Base-by-base conservation (phyloP, 768 basidiomycete genomes). In the Calocybe cyanea region DNA sequence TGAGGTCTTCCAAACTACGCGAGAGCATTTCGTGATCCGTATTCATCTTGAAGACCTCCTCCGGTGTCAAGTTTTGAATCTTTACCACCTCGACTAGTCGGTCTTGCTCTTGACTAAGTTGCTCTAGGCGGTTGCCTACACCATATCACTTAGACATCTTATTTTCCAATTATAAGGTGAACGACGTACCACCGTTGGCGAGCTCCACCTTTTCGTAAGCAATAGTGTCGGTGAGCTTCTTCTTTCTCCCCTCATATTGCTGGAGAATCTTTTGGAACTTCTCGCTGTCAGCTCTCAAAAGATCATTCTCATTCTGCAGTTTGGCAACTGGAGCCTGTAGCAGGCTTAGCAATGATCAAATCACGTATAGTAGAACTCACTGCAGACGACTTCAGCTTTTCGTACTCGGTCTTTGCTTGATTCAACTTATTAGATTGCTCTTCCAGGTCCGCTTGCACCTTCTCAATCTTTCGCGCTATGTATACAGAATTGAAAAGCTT, bases 21-120 rank as follows among this genome's bases (percentile, higher is more conserved):
- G 78, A 70, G 28, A 95, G 73, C 20, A 73, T 80, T 55, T 93
- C 89, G 46, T 92, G 86, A 53, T 97, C 93, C 4, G 81, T 81
- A 56, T 86, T 93, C 90, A 99, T 94, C 30, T 83, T 83, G 43
- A 79, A 67, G 33, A 96, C 92, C 64, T 99, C 94, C 63, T 94
- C 91, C 0, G 88, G 87, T 1, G 88, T 80, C 35, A 99, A 75
- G 58, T 96, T 94, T 63, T 99, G 96, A 24, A 71, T 79, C 57
- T 83, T 84, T 21, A 98, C 89, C 2, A 84, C 76, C 0, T 76
- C 72, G 7, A 70, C 66, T 19, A 93, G 71, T 44, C 73, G 76
- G 19, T 71, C 71, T 52, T 86, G 78, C 55, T 93, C 88, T 20
- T 64, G 62, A 51, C 77, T 78, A 25, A 89, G 72, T 37, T 77